These are phyloP conservation scores for Trypethelium eluteriae DNA, from an alignment of 495 filamentous ascomycete species.

Conservation along the genomic window DNA sequence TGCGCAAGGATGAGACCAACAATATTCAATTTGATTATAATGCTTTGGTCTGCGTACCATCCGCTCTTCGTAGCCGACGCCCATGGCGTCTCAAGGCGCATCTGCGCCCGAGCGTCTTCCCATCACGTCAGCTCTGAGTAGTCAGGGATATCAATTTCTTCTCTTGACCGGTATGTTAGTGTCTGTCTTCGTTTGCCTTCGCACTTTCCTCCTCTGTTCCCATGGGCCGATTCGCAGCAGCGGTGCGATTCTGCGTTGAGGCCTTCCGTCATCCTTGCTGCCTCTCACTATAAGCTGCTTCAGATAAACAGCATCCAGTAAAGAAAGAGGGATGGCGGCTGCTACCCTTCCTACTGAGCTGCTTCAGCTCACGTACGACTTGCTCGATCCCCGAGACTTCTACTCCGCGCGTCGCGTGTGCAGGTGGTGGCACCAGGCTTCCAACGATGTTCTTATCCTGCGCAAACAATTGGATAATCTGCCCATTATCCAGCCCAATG, in stretches of 20 bases:
- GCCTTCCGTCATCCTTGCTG: not conserved
- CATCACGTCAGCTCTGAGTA: not conserved
- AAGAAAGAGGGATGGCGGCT: slow-evolving; percentile 15
- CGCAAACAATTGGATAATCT: slow-evolving; percentile 18
- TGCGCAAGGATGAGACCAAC: not conserved
- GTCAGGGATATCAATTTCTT: not conserved
- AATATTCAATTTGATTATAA: not conserved
- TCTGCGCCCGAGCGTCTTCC: not conserved
- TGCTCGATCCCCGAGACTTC: slow-evolving; percentile 21
- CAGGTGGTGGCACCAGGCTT: slow-evolving; percentile 21
- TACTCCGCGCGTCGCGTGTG: slow-evolving; percentile 24
- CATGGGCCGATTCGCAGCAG: not conserved
- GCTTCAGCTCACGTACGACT: slow-evolving; percentile 20
- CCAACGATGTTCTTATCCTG: slow-evolving; percentile 14
- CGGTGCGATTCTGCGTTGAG: not conserved
- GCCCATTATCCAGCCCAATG: slow-evolving; percentile 15
- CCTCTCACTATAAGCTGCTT: not conserved
- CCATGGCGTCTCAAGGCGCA: not conserved
- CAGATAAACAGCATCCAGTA: not conserved
- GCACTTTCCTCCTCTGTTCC: not conserved
- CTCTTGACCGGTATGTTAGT: not conserved
- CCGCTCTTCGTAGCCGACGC: not conserved
- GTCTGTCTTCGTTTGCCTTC: too few relatives aligned
- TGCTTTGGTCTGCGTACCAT: not conserved
- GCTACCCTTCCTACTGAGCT: slow-evolving; percentile 21